Evolutionary conservation across 257 asterid species (phyloP).

Genomic region (Forsythia suspensa): DNA sequence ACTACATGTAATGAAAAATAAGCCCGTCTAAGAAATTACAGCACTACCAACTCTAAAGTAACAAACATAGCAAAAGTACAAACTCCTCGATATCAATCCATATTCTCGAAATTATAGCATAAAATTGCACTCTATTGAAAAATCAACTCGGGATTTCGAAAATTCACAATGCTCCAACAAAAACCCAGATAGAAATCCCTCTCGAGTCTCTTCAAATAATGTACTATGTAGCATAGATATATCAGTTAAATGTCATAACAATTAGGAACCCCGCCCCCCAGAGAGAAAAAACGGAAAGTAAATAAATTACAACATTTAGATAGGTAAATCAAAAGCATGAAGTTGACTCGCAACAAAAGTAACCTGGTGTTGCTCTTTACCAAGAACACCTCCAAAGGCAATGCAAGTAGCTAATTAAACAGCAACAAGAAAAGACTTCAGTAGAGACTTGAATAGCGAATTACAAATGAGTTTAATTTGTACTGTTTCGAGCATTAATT

Average conservation of each 20-base stretch:
- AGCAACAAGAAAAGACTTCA: neutral
- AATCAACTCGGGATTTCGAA: neutral
- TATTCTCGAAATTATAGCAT: neutral
- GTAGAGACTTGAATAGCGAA: neutral
- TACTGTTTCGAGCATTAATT: neutral
- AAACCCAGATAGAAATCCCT: conserved; percentile 10
- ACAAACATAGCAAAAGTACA: neutral
- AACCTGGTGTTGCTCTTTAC: conserved; percentile 19
- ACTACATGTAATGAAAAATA: neutral
- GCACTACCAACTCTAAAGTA: neutral
- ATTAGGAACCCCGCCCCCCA: neutral
- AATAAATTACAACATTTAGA: conserved; percentile 5
- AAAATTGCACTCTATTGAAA: neutral
- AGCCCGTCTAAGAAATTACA: neutral
- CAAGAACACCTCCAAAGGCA: conserved; percentile 18
- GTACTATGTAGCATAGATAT: neutral
- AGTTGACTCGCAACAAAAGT: neutral
- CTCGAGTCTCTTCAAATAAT: neutral
- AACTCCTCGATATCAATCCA: conserved; percentile 5
- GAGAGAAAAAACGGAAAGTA: neutral
- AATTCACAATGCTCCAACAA: neutral
- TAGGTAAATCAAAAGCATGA: conserved; percentile 2
- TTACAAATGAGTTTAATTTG: neutral
- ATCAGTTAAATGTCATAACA: neutral
- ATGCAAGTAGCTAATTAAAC: conserved; percentile 11